A percentile compares a stretch with the other conserved stretches of the same genome.
Conservation (phyloP, 345 rosid species). For the Odontarrhena argentea region DNA sequence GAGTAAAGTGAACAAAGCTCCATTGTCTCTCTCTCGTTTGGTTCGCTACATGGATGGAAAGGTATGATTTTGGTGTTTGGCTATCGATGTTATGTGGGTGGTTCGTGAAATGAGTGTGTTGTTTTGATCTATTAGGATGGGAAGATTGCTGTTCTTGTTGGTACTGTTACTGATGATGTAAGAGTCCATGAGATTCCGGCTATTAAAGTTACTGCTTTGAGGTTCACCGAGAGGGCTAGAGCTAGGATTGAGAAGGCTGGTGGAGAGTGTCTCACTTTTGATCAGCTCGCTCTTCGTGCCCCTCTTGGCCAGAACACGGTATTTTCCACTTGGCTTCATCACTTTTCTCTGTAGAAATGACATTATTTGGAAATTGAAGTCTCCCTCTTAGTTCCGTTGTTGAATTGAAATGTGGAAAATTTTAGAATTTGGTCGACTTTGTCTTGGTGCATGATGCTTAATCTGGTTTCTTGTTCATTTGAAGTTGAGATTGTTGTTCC, state of each 20-base stretch:
- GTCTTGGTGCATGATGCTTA: too few relatives aligned
- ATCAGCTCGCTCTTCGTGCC: constrained; percentile 90
- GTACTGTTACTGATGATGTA: constrained; percentile 84
- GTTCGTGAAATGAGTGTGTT: background rate
- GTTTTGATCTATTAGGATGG: constrained; percentile 50
- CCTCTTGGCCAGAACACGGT: constrained; percentile 99
- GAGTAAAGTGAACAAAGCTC: constrained; percentile 93
- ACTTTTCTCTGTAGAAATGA: too few relatives aligned
- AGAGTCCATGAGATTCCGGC: constrained; percentile 88
- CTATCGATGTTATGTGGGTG: too few relatives aligned
- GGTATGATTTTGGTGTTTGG: constrained; percentile 43
- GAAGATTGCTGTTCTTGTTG: constrained; percentile 86
- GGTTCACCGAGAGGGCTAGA: constrained; percentile 87
- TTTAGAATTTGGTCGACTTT: too few relatives aligned
- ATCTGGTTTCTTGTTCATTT: too few relatives aligned
- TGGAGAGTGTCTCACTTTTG: constrained; percentile 95
- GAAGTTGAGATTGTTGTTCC: too few relatives aligned
- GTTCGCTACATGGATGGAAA: constrained; percentile 69
- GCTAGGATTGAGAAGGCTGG: constrained; percentile 98
- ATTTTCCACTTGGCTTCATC: background rate
- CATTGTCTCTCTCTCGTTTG: constrained; percentile 72
- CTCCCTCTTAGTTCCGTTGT: too few relatives aligned
- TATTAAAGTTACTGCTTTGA: constrained; percentile 82
- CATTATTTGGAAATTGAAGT: too few relatives aligned
- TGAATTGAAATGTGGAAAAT: too few relatives aligned